Conservation (phyloP, 1,284 basidiomycete species). For the Coriolopsis trogii region DNA sequence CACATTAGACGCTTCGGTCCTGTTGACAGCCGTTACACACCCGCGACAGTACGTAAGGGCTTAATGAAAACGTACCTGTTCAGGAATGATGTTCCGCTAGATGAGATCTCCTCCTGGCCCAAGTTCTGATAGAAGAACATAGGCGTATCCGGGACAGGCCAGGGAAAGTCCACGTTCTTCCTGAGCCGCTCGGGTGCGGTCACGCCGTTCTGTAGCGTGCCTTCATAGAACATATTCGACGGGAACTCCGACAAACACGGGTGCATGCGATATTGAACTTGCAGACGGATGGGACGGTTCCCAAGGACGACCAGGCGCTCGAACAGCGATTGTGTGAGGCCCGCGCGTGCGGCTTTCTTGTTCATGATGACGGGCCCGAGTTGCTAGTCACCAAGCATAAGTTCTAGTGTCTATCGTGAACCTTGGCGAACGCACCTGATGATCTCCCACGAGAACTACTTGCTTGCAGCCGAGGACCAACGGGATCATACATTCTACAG, state of each 20-base stretch:
- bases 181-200: slow-evolving; percentile 96
- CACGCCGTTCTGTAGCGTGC: slow-evolving; percentile 98
- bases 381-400: slow-evolving; percentile 55
- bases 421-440: slow-evolving; percentile 59
- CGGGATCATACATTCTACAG: slow-evolving; percentile 96
- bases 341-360: slow-evolving; percentile 98
- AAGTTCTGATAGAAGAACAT: slow-evolving; percentile 99
- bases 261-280: slow-evolving; percentile 99
- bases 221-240: slow-evolving; percentile 99
- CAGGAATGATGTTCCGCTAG: slow-evolving; percentile 97
- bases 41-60: slow-evolving; percentile 15
- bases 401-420: slow-evolving; percentile 13
- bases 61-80: slow-evolving; percentile 64
- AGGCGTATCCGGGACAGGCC: slow-evolving; percentile 96
- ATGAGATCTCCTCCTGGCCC: slow-evolving; percentile 98
- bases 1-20: slow-evolving; percentile 98
- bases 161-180: slow-evolving; percentile 98
- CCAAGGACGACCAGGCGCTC: slow-evolving; percentile 95
- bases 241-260: slow-evolving; percentile 99
- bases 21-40: slow-evolving; percentile 35
- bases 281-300: slow-evolving; percentile 96
- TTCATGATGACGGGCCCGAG: slow-evolving; percentile 99
- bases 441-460: slow-evolving; percentile 97
- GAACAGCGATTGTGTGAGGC: slow-evolving; percentile 96
- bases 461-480: slow-evolving; percentile 98